Conservation (phyloP, 2,329 filamentous ascomycete genomes). For the Trichophyton rubrum region DNA sequence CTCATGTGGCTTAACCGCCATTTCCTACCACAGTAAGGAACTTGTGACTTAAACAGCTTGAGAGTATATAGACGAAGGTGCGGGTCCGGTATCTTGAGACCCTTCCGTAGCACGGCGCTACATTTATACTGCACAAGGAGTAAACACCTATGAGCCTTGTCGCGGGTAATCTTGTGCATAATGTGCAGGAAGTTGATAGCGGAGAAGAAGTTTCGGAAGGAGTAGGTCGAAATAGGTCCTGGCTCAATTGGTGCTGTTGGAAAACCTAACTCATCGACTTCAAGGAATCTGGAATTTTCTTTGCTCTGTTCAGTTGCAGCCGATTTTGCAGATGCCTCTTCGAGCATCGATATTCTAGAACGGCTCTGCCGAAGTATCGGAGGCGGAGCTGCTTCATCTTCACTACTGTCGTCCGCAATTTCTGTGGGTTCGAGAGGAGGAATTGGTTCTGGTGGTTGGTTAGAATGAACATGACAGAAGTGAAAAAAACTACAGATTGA, state of each 20-base stretch:
- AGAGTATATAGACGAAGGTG: slow-evolving; percentile 84
- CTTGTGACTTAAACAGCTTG: slow-evolving; percentile 97
- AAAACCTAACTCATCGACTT: slow-evolving; percentile 79
- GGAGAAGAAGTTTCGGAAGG: slow-evolving; percentile 87
- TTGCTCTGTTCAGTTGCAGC: slow-evolving; percentile 8
- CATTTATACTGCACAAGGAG: slow-evolving; percentile 93
- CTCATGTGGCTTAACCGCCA: slow-evolving; percentile 98
- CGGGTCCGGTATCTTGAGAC: slow-evolving; percentile 78
- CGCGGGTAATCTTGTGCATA: slow-evolving; percentile 93
- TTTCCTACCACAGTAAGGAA: slow-evolving; percentile 94
- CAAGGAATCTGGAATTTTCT: slow-evolving; percentile 24
- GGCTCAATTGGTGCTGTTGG: slow-evolving; percentile 56
- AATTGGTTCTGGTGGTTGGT: slow-evolving; percentile 38
- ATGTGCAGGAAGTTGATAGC: slow-evolving; percentile 90
- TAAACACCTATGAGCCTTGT: slow-evolving; percentile 88
- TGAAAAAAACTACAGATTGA: slow-evolving; percentile 60
- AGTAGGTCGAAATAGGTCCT: slow-evolving; percentile 68
- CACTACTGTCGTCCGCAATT: slow-evolving; percentile 23
- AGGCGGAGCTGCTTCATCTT: slow-evolving; percentile 69
- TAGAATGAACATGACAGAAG: slow-evolving; percentile 66
- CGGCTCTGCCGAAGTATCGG: slow-evolving; percentile 57
- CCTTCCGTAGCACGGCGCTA: slow-evolving; percentile 79
- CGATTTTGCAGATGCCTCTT: slow-evolving; percentile 15
- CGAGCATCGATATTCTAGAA: slow-evolving; percentile 25
- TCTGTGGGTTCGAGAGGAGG: slow-evolving; percentile 25